Evolutionary conservation across 768 basidiomycete genomes (phyloP).

Genomic region (Pleurotus platypus): DNA sequence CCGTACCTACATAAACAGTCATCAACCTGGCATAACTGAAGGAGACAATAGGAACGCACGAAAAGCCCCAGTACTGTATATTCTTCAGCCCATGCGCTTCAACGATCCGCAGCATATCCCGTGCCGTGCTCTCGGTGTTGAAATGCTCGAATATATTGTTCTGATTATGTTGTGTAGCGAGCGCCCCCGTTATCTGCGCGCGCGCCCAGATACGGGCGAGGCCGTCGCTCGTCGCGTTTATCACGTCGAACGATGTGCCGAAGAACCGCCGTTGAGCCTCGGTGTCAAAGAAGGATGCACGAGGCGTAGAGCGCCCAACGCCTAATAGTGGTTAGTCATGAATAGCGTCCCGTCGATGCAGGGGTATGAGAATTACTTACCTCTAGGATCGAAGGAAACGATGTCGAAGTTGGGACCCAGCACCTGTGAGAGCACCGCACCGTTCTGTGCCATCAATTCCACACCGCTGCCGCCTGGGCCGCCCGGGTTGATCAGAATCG

Average conservation of each 20-base stretch:
- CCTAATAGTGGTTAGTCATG: constrained; percentile 18
- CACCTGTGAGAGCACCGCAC: constrained; percentile 21
- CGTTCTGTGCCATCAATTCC: constrained; percentile 18
- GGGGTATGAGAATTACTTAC: constrained; percentile 24
- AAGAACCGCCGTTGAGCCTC: constrained; percentile 29
- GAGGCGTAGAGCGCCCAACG: constrained; percentile 29
- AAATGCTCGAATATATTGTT: constrained; percentile 23
- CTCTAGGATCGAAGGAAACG: constrained; percentile 45
- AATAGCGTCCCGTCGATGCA: not conserved
- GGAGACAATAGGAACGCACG: not conserved
- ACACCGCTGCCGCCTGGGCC: constrained; percentile 46
- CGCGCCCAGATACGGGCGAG: constrained; percentile 29
- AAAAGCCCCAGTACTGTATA: not conserved
- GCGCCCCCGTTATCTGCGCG: constrained; percentile 23
- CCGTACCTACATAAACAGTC: not conserved
- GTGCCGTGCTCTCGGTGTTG: constrained; percentile 33
- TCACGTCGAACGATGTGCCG: constrained; percentile 10
- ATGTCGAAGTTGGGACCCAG: constrained; percentile 43
- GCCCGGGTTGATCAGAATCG: constrained; percentile 44
- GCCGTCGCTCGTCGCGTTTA: constrained; percentile 21
- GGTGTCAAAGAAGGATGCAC: constrained; percentile 30
- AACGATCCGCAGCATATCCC: constrained; percentile 28
- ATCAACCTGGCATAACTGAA: too few relatives aligned
- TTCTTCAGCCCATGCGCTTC: not conserved
- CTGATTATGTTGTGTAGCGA: constrained; percentile 26